phyloP scores from a whole-genome alignment of 306 rosid genomes.

The Fragaria ananassa region DNA sequence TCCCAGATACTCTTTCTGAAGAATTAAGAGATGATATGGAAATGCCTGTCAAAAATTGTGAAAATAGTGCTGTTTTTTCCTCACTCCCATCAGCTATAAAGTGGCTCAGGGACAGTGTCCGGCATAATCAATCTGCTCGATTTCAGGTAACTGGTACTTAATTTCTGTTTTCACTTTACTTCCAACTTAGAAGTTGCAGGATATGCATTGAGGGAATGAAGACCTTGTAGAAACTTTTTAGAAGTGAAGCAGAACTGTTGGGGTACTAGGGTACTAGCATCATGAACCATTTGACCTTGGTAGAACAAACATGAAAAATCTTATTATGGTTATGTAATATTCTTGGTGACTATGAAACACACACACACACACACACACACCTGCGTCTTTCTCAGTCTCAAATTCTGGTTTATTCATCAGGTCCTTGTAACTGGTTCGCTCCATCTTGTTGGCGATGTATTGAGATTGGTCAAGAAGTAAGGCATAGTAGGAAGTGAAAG shows the following conservation, averaged over 20 bases:
- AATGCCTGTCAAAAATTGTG: conserved; percentile 48
- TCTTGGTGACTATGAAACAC: background rate
- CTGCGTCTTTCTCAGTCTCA: conserved; percentile 4
- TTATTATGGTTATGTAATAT: background rate
- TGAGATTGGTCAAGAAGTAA: conserved; percentile 62
- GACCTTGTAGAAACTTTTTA: background rate
- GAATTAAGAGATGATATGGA: conserved; percentile 56
- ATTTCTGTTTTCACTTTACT: background rate
- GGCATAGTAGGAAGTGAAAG: conserved; percentile 12
- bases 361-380: background rate
- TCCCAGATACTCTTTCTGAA: conserved; percentile 31
- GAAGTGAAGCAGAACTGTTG: background rate
- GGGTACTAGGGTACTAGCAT: background rate
- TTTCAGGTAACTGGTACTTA: conserved; percentile 57
- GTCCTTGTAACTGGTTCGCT: conserved; percentile 91
- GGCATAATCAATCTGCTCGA: conserved; percentile 56
- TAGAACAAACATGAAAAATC: background rate
- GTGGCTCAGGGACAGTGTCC: conserved; percentile 74
- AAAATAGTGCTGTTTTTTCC: conserved; percentile 72
- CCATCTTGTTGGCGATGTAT: conserved; percentile 88
- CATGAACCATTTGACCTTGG: background rate
- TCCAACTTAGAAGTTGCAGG: background rate
- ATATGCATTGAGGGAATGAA: background rate
- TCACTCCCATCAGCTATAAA: conserved; percentile 75
- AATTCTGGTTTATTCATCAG: conserved; percentile 41